phyloP scores from a whole-genome alignment of 129 eudicot genomes.

The Dittrichia graveolens region DNA sequence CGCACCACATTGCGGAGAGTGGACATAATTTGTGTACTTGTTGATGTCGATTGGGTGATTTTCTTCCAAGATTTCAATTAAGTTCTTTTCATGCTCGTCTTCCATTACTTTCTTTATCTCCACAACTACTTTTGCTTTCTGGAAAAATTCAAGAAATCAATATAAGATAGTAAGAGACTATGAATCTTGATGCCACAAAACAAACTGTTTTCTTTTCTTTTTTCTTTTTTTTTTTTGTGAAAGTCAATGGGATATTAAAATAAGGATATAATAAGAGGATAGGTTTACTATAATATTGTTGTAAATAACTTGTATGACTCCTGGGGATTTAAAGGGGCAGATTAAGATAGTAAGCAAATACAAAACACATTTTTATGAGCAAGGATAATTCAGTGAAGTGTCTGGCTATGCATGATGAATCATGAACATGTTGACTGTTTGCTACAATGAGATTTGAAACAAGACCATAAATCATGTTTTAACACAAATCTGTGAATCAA shows the following conservation, averaged over 20 bases:
- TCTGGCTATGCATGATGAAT: too few relatives aligned
- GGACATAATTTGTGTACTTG: constrained; percentile 76
- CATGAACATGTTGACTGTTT: too few relatives aligned
- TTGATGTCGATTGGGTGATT: constrained; percentile 60
- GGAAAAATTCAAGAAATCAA: constrained; percentile 4
- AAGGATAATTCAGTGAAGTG: too few relatives aligned
- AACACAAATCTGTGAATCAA: too few relatives aligned
- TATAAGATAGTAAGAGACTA: not conserved
- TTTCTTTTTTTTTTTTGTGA: too few relatives aligned
- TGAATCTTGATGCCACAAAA: too few relatives aligned
- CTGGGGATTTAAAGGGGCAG: constrained; percentile 5
- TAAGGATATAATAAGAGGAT: not conserved
- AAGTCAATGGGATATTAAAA: constrained; percentile 1
- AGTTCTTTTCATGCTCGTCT: constrained; percentile 53
- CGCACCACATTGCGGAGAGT: constrained; percentile 81
- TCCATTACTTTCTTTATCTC: constrained; percentile 45
- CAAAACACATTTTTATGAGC: not conserved
- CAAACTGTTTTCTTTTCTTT: too few relatives aligned
- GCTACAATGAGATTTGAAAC: too few relatives aligned
- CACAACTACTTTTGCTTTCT: constrained; percentile 1
- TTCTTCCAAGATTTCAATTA: constrained; percentile 78
- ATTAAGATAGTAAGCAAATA: not conserved
- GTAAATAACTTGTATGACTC: not conserved
- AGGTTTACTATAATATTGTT: not conserved
- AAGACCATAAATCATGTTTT: too few relatives aligned